These are phyloP conservation scores for Hirsutella minnesotensis DNA, from an alignment of 2,329 filamentous ascomycete species.

Conservation along the genomic window DNA sequence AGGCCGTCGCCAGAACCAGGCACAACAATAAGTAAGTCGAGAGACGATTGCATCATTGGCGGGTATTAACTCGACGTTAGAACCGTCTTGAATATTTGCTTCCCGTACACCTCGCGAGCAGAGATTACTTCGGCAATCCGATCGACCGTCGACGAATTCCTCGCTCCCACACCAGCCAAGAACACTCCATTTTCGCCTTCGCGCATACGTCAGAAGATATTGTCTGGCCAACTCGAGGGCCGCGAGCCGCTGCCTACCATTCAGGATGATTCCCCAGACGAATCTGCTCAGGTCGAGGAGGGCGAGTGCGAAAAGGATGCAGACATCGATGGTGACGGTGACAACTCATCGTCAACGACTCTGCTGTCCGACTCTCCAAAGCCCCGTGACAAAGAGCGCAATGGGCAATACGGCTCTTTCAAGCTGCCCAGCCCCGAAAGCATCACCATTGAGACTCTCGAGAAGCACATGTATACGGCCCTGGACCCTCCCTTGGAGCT, in stretches of 20 bases:
- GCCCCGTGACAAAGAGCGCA: slow-evolving; percentile 20
- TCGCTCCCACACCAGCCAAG: slow-evolving; percentile 53
- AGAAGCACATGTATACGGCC: slow-evolving; percentile 78
- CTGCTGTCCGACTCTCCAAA: slow-evolving; percentile 41
- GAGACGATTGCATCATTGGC: too few species aligned
- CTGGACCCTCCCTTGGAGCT: slow-evolving; percentile 80
- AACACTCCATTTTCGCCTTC: slow-evolving; percentile 74
- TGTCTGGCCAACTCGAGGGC: slow-evolving; percentile 49
- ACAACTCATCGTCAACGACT: slow-evolving; percentile 49
- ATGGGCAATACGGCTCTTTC: slow-evolving; percentile 21
- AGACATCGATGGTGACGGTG: slow-evolving; percentile 34
- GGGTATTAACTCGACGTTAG: slow-evolving; percentile 19
- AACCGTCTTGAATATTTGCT: slow-evolving; percentile 77
- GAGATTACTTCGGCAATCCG: slow-evolving; percentile 89
- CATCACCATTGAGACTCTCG: slow-evolving; percentile 74
- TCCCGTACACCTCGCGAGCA: slow-evolving; percentile 90
- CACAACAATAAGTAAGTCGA: slow-evolving; percentile 62
- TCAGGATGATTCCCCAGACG: slow-evolving; percentile 34
- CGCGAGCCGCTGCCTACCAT: slow-evolving; percentile 36
- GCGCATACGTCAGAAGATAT: slow-evolving; percentile 76
- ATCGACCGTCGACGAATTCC: slow-evolving; percentile 78
- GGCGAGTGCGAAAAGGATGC: slow-evolving; percentile 24
- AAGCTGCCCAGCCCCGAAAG: slow-evolving; percentile 63
- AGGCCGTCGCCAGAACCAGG: slow-evolving; percentile 74
- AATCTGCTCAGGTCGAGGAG: slow-evolving; percentile 28